A percentile compares a stretch with the other conserved stretches of the same genome.
These are phyloP conservation scores for Tetrapisispora phaffii DNA, from an alignment of 805 yeast species.

Conservation along the genomic window DNA sequence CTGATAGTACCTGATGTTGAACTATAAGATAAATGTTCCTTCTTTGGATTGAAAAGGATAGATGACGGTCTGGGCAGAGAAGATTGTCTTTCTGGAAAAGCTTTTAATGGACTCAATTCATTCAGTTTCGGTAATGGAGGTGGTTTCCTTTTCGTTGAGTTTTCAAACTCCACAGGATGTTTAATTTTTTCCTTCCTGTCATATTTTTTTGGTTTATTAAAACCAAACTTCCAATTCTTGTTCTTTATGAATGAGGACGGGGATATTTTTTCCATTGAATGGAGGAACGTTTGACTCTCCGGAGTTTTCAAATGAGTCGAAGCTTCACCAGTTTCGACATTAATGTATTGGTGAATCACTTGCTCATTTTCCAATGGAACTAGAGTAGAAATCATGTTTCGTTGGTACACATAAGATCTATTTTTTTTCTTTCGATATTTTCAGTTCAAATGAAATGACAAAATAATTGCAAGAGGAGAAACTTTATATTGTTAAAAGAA, in stretches of 20 bases:
- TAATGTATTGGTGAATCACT: not conserved
- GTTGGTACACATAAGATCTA: not conserved
- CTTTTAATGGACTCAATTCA: not conserved
- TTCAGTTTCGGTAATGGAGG: not conserved
- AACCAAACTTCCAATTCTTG: conserved; percentile 16
- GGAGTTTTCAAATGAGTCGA: not conserved
- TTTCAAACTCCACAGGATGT: not conserved
- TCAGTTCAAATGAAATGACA: too few relatives aligned
- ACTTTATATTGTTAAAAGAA: not conserved
- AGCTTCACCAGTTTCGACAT: not conserved
- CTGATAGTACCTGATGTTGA: conserved; percentile 7
- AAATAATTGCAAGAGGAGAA: too few relatives aligned
- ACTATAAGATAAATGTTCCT: not conserved
- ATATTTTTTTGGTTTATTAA: not conserved
- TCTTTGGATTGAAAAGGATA: not conserved
- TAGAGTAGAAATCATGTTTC: not conserved
- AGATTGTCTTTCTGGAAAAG: conserved; percentile 18
- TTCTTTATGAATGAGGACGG: conserved; percentile 15
- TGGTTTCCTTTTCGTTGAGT: not conserved
- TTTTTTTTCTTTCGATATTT: too few relatives aligned
- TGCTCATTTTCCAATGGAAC: not conserved
- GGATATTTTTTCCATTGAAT: conserved; percentile 3
- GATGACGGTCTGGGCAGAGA: conserved; percentile 24
- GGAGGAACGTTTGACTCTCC: not conserved
- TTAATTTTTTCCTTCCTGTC: not conserved